Evolutionary conservation across 768 basidiomycete genomes (phyloP), one percentile per base, ranked within the genome.

Genomic region (Pleurotus citrinopileatus): DNA sequence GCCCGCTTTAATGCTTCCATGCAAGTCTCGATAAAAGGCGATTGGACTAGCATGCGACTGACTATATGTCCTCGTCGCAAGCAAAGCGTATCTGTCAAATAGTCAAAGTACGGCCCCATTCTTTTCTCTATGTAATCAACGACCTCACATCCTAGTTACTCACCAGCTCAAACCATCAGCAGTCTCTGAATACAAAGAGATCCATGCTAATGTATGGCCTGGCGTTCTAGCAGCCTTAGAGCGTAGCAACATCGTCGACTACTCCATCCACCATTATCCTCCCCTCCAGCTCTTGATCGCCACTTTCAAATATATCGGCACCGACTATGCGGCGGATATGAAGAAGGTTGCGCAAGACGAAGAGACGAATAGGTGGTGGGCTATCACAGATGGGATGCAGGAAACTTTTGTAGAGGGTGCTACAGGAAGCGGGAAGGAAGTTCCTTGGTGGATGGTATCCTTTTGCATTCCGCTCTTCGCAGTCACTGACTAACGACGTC

Each of bases 321-420:
- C 69, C 2, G 79, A 91, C 59, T 89, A 80, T 34, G 81, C 78
- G 37, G 70, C 57, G 12, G 89, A 91, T 60, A 90, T 91, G 87
- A 73, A 70, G 29, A 72, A 63, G 19, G 75, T 89, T 25, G 83
- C 76, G 2, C 79, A 80, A 15, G 86, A 89, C 63, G 73, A 79
- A 13, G 82, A 85, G 62, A 91, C 88, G n/a, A 78, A 77, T 64
- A 65, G 78, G 55, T 91, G 89, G 89, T 91, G 90, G 89, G 70
- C 74, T 59, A 65, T 89, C 40, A 91, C 87, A 0, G 89, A 90
- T 64, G 72, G 62, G 3, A 88, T 91, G 88, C 90, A 92, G 67
- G 81, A 86, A 66, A 87, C 83, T 61, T 81, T 91, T 38, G 74
- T 83, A n/a, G 74, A 80, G 2, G 87, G 80, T 34, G 88, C 89